phyloP scores from a whole-genome alignment of 2,329 filamentous ascomycete genomes.

The Myotisia sp. region DNA sequence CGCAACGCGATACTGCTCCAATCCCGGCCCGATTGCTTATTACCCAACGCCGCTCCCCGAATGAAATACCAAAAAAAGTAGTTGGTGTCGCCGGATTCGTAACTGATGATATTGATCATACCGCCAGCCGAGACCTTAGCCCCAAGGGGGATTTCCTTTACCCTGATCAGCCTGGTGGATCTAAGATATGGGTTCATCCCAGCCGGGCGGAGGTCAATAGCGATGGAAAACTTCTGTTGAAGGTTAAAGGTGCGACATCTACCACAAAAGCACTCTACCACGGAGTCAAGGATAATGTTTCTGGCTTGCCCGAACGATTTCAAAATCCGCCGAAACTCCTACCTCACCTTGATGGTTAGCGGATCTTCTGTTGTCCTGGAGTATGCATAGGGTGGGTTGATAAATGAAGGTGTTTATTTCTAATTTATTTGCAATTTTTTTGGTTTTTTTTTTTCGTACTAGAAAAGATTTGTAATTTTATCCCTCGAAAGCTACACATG shows the following conservation, averaged over 20 bases:
- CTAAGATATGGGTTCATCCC: slow-evolving; percentile 39
- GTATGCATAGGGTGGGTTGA: no score
- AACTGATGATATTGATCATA: slow-evolving; percentile 25
- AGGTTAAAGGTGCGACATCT: slow-evolving; percentile 8
- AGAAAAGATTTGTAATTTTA: no score
- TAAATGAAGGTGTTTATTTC: no score
- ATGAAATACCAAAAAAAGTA: slow-evolving; percentile 19
- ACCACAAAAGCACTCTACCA: slow-evolving; percentile 8
- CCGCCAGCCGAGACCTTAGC: slow-evolving; percentile 21
- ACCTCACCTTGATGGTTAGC: slow-evolving; percentile 7
- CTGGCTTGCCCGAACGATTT: not conserved
- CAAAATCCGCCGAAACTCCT: no score
- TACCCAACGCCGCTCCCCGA: slow-evolving; percentile 28
- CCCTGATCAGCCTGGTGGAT: slow-evolving; percentile 34
- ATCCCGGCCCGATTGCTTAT: slow-evolving; percentile 45
- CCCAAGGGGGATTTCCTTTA: slow-evolving; percentile 31
- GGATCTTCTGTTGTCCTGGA: no score
- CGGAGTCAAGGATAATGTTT: slow-evolving; percentile 4
- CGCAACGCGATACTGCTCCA: slow-evolving; percentile 39
- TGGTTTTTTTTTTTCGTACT: no score
- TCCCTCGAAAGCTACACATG: no score
- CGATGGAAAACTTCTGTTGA: slow-evolving; percentile 31
- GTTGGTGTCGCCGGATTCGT: slow-evolving; percentile 30
- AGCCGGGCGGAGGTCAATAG: slow-evolving; percentile 33
- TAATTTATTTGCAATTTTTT: no score